Evolutionary conservation across 371 early-diverging fungal species (phyloP), one percentile per base, ranked within the genome.

Genomic region (Dichotomocladium elegans): DNA sequence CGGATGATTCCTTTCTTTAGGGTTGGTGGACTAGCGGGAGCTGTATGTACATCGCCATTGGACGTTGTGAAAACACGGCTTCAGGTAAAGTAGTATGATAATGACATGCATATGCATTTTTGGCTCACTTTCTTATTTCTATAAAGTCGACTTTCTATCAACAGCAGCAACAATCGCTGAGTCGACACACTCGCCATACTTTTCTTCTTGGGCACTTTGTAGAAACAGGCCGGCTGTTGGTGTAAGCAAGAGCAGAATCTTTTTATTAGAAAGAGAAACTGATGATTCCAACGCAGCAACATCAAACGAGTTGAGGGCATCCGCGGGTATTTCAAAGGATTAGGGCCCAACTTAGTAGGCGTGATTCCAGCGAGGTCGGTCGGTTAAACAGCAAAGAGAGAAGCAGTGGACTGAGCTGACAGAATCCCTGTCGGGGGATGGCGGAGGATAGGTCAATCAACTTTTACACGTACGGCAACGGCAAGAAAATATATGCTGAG

Each of bases 321-420:
- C 9, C 68, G 83, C 1, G 97, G 91, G 5, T 82, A 94, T 51
- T 98, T 91, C 71, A 92, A 92, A 53, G 98, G 98, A 3, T 58
- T 98, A 26, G 95, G 96, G 0, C 95, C 98, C 4, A 93, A 91
- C 46, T 64, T 98, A 8, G 79, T 93, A 14, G 98, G 97, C 27
- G 94, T 98, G 6, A 86, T 98, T 34, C 98, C 98, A 28, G 87
- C 93, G 47, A 78, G 89, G 89, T 88, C 71, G 37, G 42, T 15
- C 6, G 21, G 47, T 33, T 17, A 15, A 21, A 24, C 19, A 55
- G 41, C 30, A 41, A 24, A n/a, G 2, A 24, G 21, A 25, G 19
- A 55, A 31, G 19, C 34, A 49, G 26, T 7, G 1, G 27, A 3
- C n/a, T 14, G 4, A 47, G 33, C 3, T 21, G 31, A 33, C 29